Evolutionary conservation across 179 eudicot genomes (phyloP).

Genomic region (Patellifolia procumbens): DNA sequence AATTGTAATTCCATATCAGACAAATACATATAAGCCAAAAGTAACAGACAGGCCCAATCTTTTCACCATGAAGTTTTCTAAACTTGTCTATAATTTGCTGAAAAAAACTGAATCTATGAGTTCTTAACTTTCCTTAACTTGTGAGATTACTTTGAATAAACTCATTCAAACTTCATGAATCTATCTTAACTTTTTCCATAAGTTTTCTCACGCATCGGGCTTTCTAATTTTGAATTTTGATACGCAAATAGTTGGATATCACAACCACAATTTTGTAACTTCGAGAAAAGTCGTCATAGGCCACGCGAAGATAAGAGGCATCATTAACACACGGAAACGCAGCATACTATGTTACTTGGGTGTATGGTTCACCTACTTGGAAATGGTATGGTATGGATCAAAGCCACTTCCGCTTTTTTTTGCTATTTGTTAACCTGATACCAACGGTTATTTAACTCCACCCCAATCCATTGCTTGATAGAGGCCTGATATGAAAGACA

Average conservation of each 20-base stretch:
- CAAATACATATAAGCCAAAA: neutral
- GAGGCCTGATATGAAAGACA: too few species aligned
- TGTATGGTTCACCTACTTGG: too few species aligned
- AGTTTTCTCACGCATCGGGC: too few species aligned
- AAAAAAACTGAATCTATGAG: neutral
- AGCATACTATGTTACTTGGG: neutral
- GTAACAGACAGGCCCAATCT: too few species aligned
- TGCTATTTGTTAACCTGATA: too few species aligned
- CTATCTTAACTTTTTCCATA: neutral
- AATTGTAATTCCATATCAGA: neutral
- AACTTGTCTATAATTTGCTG: neutral
- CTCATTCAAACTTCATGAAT: neutral
- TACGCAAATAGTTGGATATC: too few species aligned
- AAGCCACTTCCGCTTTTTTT: neutral
- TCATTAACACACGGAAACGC: neutral
- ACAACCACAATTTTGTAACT: neutral
- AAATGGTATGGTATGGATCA: too few species aligned
- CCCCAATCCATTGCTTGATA: too few species aligned
- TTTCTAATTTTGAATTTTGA: too few species aligned
- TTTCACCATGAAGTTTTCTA: neutral
- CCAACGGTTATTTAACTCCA: too few species aligned
- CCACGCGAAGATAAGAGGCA: neutral
- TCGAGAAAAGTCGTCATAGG: neutral
- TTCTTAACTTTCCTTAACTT: neutral
- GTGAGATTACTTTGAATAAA: neutral